Evolutionary conservation across 176 grass and related monocot genomes (phyloP), one percentile per base, ranked within the genome.

Genomic region (Eragrostis nindensis): DNA sequence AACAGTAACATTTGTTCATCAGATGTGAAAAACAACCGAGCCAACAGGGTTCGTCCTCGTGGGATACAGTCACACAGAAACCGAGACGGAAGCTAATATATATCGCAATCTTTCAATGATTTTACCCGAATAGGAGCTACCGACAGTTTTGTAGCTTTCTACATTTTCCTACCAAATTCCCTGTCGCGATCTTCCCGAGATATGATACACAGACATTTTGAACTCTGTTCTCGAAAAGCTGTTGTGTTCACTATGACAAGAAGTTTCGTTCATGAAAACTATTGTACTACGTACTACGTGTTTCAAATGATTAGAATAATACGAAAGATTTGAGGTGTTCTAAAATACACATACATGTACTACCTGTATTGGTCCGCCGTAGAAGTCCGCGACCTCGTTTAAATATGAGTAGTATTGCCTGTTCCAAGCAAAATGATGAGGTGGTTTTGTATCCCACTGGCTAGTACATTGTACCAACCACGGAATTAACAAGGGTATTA

Each of bases 381-480:
- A n/a, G 10, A 77, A 59, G 47, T 66, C 62, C 43, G 62, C 8
- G 11, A 19, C 77, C 29, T 16, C 18, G 64, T 63, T 76, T 76
- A 70, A 82, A 87, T 76, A 44, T 76, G 63, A 81, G 49, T 71
- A 59, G 47, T 54, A 19, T 25, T 38, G 64, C 85, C 55, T 25
- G 10, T 77, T 82, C 73, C 38, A 72, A 72, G 27, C 9, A 46
- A 63, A 87, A 21, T 66, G 79, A 55, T 27, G 29, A 25, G 7
- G 17, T 19, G 7, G 17, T 19, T 81, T 75, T 22, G 30, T 43
- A 52, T 11, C 4, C 21, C 29, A 40, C 46, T 86, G 49, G 63
- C 44, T 42, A 38, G 66, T 71, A 46, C 46, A 66, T 12, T 83
- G 44, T 72, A 83, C 79, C 79, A 82, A 87, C 66, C 39, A 42